Evolutionary conservation across 345 rosid species (phyloP).

Genomic region (Arabidopsis suecica): DNA sequence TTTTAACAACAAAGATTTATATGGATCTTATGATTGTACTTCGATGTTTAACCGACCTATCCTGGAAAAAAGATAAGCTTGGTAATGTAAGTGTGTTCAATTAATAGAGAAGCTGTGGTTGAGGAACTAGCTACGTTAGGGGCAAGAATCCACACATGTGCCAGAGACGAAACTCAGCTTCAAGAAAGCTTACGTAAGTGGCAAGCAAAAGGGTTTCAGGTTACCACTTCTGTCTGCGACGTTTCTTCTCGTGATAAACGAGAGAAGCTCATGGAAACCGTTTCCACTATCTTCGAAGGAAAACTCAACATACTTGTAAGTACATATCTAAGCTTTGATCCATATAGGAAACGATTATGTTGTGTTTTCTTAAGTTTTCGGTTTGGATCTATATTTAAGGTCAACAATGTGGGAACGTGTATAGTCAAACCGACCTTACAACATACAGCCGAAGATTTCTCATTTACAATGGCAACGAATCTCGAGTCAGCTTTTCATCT

Average conservation of each 20-base stretch:
- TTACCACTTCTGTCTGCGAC: constrained; percentile 31
- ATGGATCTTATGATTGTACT: not conserved
- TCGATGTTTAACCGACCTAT: not conserved
- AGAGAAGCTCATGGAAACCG: constrained; percentile 42
- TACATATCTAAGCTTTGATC: not conserved
- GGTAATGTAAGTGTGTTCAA: not conserved
- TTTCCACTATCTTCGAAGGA: constrained; percentile 41
- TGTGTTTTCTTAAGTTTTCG: not conserved
- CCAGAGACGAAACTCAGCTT: constrained; percentile 38
- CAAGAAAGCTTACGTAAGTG: constrained; percentile 37
- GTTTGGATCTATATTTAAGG: not conserved
- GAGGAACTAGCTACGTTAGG: constrained; percentile 41
- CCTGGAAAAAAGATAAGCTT: not conserved
- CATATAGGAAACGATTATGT: not conserved
- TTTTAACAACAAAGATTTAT: not conserved
- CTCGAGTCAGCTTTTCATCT: constrained; percentile 29
- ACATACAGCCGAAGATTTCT: constrained; percentile 10
- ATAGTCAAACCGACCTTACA: not conserved
- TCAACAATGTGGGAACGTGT: constrained; percentile 11
- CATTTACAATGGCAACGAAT: constrained; percentile 7
- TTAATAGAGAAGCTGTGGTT: constrained; percentile 41
- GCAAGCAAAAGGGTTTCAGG: constrained; percentile 34
- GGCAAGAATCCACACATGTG: constrained; percentile 42
- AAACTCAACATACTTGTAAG: constrained; percentile 42
- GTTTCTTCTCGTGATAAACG: constrained; percentile 38